Conservation (phyloP, 306 rosid species). For the Bauhinia variegata region DNA sequence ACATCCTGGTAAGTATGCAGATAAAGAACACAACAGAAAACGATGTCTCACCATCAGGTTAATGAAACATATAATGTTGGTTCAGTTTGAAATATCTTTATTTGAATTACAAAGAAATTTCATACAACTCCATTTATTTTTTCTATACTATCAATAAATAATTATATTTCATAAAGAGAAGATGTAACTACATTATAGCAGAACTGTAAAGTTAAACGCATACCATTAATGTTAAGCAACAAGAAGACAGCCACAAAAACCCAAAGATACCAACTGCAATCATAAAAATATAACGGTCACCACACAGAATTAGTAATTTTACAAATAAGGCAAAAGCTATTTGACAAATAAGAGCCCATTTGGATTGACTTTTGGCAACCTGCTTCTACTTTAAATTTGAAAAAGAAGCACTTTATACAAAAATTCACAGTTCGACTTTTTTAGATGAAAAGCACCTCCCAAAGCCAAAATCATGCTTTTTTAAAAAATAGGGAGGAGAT, state of each 20-base stretch:
- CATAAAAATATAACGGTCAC: constrained; percentile 37
- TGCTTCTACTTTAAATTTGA: no score
- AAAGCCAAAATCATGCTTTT: no score
- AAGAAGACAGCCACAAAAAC: constrained; percentile 79
- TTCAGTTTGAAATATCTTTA: neutral
- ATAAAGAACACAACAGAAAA: constrained; percentile 4
- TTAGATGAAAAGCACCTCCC: no score
- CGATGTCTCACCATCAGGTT: constrained; percentile 6
- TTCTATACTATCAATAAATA: neutral
- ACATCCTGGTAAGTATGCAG: neutral
- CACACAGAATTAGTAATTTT: constrained; percentile 32
- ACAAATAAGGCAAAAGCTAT: neutral
- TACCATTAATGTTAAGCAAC: constrained; percentile 79
- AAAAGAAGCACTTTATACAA: no score
- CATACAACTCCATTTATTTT: constrained; percentile 12
- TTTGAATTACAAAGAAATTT: constrained; percentile 27
- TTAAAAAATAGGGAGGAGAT: no score
- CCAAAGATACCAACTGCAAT: constrained; percentile 94
- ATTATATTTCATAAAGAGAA: constrained; percentile 3
- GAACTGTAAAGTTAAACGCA: constrained; percentile 24
- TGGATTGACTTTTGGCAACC: no score
- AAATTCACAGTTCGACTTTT: no score
- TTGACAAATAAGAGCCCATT: no score
- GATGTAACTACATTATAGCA: constrained; percentile 7
- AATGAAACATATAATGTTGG: constrained; percentile 16